These are phyloP conservation scores for Leishmania guyanensis DNA, from an alignment of 208 protist genomes.

Conservation along the genomic window DNA sequence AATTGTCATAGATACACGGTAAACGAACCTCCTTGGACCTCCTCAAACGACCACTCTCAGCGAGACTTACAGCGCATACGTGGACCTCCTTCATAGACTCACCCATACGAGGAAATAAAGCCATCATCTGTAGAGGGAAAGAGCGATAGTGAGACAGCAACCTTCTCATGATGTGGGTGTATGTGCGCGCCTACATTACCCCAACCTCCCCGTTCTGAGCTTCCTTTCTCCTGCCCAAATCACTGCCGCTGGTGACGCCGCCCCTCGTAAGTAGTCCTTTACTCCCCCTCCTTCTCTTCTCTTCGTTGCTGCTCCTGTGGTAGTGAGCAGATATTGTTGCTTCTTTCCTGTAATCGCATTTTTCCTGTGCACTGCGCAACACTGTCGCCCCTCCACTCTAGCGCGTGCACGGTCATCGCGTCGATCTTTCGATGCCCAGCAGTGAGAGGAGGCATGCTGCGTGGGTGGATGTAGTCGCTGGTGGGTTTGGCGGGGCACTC, in stretches of 20 bases:
- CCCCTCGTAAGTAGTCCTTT: not conserved
- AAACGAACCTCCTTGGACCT: not conserved
- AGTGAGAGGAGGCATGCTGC: conserved; percentile 76
- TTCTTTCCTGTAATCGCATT: not conserved
- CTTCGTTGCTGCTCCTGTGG: not conserved
- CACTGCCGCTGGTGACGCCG: not conserved
- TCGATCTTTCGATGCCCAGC: conserved; percentile 20
- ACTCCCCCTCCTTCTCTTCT: not conserved
- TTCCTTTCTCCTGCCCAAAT: not conserved
- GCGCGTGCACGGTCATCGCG: not conserved
- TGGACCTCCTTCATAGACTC: not conserved
- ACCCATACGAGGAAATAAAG: not conserved
- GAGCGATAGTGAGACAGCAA: not conserved
- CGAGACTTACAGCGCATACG: not conserved
- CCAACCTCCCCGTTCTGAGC: too few species aligned
- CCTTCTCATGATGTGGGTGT: not conserved
- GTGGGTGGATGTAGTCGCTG: conserved; percentile 83
- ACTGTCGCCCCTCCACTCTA: not conserved
- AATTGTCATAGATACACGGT: not conserved
- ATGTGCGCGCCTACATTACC: not conserved
- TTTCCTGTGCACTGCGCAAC: not conserved
- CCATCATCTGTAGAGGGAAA: not conserved
- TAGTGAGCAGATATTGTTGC: not conserved
- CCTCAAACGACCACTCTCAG: not conserved
- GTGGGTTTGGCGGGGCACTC: conserved; percentile 67